Conservation (phyloP, 768 basidiomycete genomes). For the Neoboletus subvelutipes region DNA sequence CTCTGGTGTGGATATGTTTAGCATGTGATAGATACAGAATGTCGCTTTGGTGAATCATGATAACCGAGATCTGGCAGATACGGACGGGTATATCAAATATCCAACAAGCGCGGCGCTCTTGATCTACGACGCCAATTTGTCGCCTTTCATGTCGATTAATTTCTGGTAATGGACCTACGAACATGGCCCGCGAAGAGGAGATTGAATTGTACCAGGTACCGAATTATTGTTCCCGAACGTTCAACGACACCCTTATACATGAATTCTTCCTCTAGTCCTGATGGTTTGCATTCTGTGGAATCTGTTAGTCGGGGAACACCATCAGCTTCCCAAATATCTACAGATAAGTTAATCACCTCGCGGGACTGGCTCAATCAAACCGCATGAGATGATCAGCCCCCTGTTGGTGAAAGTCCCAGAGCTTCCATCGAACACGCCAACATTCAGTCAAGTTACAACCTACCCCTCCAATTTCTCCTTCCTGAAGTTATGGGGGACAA, state of each 20-base stretch:
- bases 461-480: neutral
- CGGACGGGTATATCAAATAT: neutral
- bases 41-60: neutral
- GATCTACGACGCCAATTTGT: neutral
- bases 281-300: neutral
- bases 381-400: neutral
- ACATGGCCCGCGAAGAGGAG: neutral
- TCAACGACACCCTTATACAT: neutral
- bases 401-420: too few species aligned
- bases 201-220: neutral
- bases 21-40: neutral
- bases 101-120: neutral
- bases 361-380: neutral
- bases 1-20: neutral
- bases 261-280: neutral
- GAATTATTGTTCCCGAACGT: neutral
- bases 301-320: neutral
- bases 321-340: neutral
- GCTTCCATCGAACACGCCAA: neutral
- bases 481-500: neutral
- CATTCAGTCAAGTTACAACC: neutral
- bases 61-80: neutral
- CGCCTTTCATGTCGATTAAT: neutral
- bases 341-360: neutral
- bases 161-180: neutral